Conservation (phyloP, 2,329 filamentous ascomycete species). For the Decorospora gaudefroyi region DNA sequence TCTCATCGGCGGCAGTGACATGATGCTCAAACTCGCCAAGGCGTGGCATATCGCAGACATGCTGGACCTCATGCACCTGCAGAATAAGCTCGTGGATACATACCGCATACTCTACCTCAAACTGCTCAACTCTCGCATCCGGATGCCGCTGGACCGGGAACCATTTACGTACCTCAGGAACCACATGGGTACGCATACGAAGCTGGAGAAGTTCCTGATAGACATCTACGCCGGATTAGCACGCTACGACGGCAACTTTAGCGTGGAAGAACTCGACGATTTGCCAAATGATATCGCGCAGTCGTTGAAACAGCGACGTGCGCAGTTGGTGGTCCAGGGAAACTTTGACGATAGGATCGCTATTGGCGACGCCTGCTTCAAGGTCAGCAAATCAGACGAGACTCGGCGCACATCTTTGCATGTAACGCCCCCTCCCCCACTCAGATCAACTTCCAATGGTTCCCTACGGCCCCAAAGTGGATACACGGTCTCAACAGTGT, state of each 20-base stretch:
- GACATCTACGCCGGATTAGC: slow-evolving; percentile 19
- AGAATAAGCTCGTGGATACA: slow-evolving; percentile 18
- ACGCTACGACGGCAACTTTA: slow-evolving; percentile 2
- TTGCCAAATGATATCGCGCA: slow-evolving; percentile 10
- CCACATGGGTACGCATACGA: slow-evolving; percentile 16
- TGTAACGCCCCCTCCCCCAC: too few relatives aligned
- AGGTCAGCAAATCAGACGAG: slow-evolving; percentile 3
- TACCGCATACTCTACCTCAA: slow-evolving; percentile 14
- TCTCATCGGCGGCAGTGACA: slow-evolving; percentile 7
- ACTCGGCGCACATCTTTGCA: slow-evolving; percentile 3
- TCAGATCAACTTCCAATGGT: neutral
- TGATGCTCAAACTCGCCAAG: slow-evolving; percentile 19
- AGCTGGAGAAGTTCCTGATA: slow-evolving; percentile 22
- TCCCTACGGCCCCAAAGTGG: neutral
- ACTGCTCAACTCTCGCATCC: slow-evolving; percentile 1
- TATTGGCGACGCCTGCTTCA: slow-evolving; percentile 2
- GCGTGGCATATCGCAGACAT: slow-evolving; percentile 21
- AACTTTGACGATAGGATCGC: slow-evolving; percentile 3
- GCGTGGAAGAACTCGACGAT: neutral
- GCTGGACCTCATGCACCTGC: slow-evolving; percentile 13
- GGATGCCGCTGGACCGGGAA: slow-evolving; percentile 4
- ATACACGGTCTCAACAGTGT: too few relatives aligned
- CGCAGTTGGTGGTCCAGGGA: neutral
- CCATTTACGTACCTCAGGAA: slow-evolving; percentile 12
- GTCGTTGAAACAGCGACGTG: neutral